Percentiles rank a stretch among this genome's conserved stretches.
These are phyloP conservation scores for Jamesozyma gamospora DNA, from an alignment of 805 yeast species.

Conservation along the genomic window DNA sequence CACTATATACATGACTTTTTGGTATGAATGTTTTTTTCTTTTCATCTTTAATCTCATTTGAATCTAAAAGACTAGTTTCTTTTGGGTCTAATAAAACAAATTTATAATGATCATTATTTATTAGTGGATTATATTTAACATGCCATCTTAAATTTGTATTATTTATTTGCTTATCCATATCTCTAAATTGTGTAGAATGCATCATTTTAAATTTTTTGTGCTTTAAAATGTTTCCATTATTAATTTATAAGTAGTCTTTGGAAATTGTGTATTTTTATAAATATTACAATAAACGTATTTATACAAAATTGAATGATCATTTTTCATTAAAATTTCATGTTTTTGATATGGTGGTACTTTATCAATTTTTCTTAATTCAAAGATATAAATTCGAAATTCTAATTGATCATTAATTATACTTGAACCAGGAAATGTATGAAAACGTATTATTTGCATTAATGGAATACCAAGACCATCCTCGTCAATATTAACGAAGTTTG, in stretches of 20 bases:
- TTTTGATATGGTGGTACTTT: conserved; percentile 8
- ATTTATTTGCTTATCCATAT: conserved; percentile 5
- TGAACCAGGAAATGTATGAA: not conserved
- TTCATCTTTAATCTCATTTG: conserved; percentile 1
- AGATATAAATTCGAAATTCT: conserved; percentile 5
- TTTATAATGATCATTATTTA: conserved; percentile 7
- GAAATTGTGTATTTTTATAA: not conserved
- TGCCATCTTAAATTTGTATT: conserved; percentile 8
- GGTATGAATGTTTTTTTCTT: conserved; percentile 1
- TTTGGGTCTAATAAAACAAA: conserved; percentile 5
- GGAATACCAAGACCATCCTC: conserved; percentile 13
- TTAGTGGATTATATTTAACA: conserved; percentile 3
- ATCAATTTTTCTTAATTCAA: not conserved
- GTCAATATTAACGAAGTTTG: conserved; percentile 1
- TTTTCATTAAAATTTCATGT: conserved; percentile 3
- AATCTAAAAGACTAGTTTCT: conserved; percentile 3
- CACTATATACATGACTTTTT: not conserved
- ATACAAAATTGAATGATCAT: conserved; percentile 2
- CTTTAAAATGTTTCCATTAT: conserved; percentile 1
- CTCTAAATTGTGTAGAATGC: conserved; percentile 4
- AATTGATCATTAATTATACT: not conserved
- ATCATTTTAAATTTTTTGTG: not conserved
- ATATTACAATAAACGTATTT: conserved; percentile 10
- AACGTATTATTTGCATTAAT: conserved; percentile 4
- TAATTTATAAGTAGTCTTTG: conserved; percentile 4